Conservation (phyloP, 495 filamentous ascomycete genomes). For the Diplogelasinospora grovesii region DNA sequence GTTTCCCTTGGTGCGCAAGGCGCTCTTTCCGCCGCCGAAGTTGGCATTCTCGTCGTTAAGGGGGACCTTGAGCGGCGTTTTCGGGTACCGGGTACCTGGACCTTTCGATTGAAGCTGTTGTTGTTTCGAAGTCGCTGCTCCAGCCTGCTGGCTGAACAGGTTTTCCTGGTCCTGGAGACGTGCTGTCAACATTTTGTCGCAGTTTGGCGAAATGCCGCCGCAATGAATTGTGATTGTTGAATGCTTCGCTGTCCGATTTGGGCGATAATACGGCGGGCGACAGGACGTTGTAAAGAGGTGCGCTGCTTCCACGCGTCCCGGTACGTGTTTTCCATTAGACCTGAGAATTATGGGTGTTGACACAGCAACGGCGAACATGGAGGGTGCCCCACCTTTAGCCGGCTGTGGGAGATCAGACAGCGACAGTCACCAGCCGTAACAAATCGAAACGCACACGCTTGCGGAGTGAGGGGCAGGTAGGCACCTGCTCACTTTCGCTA, state of each 20-base stretch:
- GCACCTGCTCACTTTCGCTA: neutral
- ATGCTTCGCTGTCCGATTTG: slow-evolving; percentile 1
- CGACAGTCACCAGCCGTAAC: slow-evolving; percentile 19
- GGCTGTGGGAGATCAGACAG: slow-evolving; percentile 22
- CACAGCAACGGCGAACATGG: neutral
- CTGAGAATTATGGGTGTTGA: too few species aligned
- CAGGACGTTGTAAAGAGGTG: slow-evolving; percentile 2
- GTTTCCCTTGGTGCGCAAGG: slow-evolving; percentile 47
- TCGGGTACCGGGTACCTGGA: slow-evolving; percentile 65
- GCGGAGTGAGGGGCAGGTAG: slow-evolving; percentile 23
- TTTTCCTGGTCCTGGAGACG: slow-evolving; percentile 82
- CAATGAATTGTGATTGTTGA: slow-evolving; percentile 1
- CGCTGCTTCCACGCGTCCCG: too few species aligned
- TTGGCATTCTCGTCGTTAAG: slow-evolving; percentile 79
- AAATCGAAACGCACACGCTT: slow-evolving; percentile 22
- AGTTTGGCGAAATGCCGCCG: slow-evolving; percentile 10
- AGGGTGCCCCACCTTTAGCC: neutral
- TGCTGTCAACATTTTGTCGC: slow-evolving; percentile 62
- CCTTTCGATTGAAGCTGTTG: slow-evolving; percentile 72
- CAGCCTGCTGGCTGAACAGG: slow-evolving; percentile 64
- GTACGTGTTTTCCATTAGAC: too few species aligned
- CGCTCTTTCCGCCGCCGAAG: slow-evolving; percentile 55
- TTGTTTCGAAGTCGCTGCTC: slow-evolving; percentile 74
- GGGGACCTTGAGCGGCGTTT: slow-evolving; percentile 77
- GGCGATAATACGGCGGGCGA: neutral